Percentiles rank a stretch among this genome's conserved stretches.
Conservation (phyloP, 257 asterid genomes). For the Penstemon eatonii region DNA sequence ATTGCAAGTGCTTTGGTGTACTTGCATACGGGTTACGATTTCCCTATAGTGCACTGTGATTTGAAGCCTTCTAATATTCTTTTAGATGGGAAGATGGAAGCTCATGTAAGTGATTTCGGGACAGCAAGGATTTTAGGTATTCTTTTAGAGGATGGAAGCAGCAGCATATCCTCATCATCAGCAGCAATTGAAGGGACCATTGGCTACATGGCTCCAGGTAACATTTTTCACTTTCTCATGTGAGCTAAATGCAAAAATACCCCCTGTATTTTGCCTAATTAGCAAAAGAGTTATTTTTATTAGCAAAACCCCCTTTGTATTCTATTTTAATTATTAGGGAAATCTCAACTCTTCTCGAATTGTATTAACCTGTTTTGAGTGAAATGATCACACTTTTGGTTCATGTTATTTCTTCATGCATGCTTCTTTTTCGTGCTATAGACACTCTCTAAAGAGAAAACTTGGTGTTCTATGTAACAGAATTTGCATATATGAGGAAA, state of each 20-base stretch:
- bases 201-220: conserved; percentile 95
- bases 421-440: neutral
- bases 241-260: too few species aligned
- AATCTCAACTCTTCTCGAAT: too few species aligned
- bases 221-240: neutral
- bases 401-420: neutral
- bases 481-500: conserved; percentile 77
- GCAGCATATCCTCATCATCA: conserved; percentile 38
- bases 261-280: too few species aligned
- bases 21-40: conserved; percentile 73
- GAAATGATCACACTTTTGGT: neutral
- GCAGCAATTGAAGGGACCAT: conserved; percentile 84
- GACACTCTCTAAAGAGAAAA: conserved; percentile 7
- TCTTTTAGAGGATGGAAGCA: conserved; percentile 47
- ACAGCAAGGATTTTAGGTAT: conserved; percentile 77
- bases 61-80: conserved; percentile 89
- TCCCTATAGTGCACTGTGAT: conserved; percentile 83
- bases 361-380: too few species aligned
- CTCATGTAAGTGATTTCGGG: conserved; percentile 86
- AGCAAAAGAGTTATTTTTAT: too few species aligned
- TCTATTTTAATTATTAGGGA: too few species aligned
- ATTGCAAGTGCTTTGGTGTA: conserved; percentile 60
- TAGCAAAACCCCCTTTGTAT: too few species aligned
- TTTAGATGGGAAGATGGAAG: conserved; percentile 51
- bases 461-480: conserved; percentile 37